Evolutionary conservation across 2,329 filamentous ascomycete species (phyloP).

Genomic region (Botrytis byssoidea): DNA sequence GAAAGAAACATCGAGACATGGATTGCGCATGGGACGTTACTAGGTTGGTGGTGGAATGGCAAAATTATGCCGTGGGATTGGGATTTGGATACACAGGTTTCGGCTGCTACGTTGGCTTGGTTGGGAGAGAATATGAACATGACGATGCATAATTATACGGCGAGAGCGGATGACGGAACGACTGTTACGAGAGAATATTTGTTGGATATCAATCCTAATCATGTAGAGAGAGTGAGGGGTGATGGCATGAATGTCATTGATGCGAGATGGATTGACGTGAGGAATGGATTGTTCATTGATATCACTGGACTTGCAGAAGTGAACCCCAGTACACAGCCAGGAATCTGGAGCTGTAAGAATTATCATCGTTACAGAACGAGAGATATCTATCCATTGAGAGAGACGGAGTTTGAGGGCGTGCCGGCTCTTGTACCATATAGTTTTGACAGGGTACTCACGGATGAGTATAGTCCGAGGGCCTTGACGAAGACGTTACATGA

Average conservation of each 20-base stretch:
- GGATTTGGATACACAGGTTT: constrained; percentile 80
- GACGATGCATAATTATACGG: constrained; percentile 48
- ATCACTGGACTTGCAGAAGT: constrained; percentile 75
- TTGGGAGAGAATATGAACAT: constrained; percentile 67
- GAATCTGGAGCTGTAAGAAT: constrained; percentile 78
- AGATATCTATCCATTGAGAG: constrained; percentile 75
- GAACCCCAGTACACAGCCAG: constrained; percentile 56
- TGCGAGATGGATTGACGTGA: constrained; percentile 75
- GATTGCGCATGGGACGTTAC: constrained; percentile 79
- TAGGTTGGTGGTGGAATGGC: constrained; percentile 89
- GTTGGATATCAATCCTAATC: constrained; percentile 74
- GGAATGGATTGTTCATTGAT: constrained; percentile 78
- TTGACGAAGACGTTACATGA: constrained; percentile 60
- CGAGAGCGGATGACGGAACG: constrained; percentile 43
- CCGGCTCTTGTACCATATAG: constrained; percentile 66
- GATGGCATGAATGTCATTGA: constrained; percentile 79
- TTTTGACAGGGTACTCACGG: constrained; percentile 62
- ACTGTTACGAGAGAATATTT: constrained; percentile 58
- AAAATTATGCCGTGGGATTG: constrained; percentile 80
- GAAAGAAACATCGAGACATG: constrained; percentile 72
- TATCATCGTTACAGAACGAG: constrained; percentile 66
- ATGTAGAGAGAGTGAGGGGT: constrained; percentile 58
- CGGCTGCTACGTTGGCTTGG: constrained; percentile 62
- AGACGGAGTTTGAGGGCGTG: constrained; percentile 73
- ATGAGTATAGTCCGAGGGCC: constrained; percentile 64